phyloP scores from a whole-genome alignment of 2,329 filamentous ascomycete genomes.

The Neonectria magnoliae region DNA sequence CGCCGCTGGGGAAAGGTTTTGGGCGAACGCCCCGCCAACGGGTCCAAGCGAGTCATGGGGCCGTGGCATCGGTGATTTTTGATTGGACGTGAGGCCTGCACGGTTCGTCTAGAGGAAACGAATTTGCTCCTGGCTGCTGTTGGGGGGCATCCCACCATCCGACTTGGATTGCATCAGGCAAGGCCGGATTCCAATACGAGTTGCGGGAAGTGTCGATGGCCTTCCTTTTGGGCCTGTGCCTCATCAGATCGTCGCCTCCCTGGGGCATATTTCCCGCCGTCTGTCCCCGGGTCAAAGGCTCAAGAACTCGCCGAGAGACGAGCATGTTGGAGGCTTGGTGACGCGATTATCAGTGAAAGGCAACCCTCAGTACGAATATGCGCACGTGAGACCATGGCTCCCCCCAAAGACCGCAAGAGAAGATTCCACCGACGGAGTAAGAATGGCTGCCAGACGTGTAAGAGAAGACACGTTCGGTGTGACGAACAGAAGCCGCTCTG shows the following conservation, averaged over 20 bases:
- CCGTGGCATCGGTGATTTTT: conserved; percentile 31
- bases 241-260: conserved; percentile 31
- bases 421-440: conserved; percentile 52
- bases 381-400: conserved; percentile 45
- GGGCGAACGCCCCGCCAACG: conserved; percentile 37
- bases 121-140: conserved; percentile 43
- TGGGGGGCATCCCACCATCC: conserved; percentile 42
- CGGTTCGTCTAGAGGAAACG: conserved; percentile 43
- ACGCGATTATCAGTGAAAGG: conserved; percentile 26
- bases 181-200: conserved; percentile 43
- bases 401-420: conserved; percentile 50
- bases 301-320: conserved; percentile 37
- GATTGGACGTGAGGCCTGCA: conserved; percentile 40
- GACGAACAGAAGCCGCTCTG: conserved; percentile 58
- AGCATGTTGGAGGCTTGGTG: conserved; percentile 35
- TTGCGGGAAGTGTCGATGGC: conserved; percentile 36
- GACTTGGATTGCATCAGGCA: conserved; percentile 42
- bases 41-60: conserved; percentile 44
- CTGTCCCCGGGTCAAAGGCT: conserved; percentile 35
- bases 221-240: conserved; percentile 36
- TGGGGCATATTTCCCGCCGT: conserved; percentile 41
- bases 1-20: conserved; percentile 20
- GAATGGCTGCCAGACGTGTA: conserved; percentile 50
- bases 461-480: conserved; percentile 57
- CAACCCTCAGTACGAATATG: conserved; percentile 21